Conservation (phyloP, 768 basidiomycete species). For the Hortiboletus campestris region DNA sequence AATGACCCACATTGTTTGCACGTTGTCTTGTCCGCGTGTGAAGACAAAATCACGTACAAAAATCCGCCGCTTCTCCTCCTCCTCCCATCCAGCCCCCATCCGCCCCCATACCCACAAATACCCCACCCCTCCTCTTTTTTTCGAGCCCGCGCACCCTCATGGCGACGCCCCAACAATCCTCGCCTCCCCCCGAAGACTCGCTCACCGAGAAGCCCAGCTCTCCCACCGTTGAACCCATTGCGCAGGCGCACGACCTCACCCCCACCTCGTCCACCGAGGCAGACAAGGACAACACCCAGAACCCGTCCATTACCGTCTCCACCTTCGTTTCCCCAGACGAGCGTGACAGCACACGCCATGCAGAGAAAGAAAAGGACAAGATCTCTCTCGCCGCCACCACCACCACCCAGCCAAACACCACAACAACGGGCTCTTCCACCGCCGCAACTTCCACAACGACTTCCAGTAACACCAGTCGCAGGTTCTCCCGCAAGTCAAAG, state of each 20-base stretch:
- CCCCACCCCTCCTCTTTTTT: conserved; percentile 12
- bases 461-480: conserved; percentile 22
- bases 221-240: conserved; percentile 17
- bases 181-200: conserved; percentile 14
- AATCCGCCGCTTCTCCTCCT: conserved; percentile 21
- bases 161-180: conserved; percentile 24
- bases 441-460: conserved; percentile 23
- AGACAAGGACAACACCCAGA: conserved; percentile 37
- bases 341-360: conserved; percentile 30
- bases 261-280: conserved; percentile 33
- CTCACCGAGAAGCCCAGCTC: conserved; percentile 23
- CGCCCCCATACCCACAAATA: conserved; percentile 30
- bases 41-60: conserved; percentile 28
- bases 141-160: conserved; percentile 13
- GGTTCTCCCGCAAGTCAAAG: conserved; percentile 32
- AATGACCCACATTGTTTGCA: conserved; percentile 27
- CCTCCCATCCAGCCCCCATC: neutral
- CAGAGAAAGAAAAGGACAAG: conserved; percentile 45
- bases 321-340: conserved; percentile 34
- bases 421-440: conserved; percentile 20
- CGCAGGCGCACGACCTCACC: conserved; percentile 29
- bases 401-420: conserved; percentile 40
- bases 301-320: conserved; percentile 34
- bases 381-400: conserved; percentile 45
- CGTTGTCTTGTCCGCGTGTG: conserved; percentile 26